Evolutionary conservation across 2,329 filamentous ascomycete species (phyloP).

Genomic region (Aspergillus nomiae): DNA sequence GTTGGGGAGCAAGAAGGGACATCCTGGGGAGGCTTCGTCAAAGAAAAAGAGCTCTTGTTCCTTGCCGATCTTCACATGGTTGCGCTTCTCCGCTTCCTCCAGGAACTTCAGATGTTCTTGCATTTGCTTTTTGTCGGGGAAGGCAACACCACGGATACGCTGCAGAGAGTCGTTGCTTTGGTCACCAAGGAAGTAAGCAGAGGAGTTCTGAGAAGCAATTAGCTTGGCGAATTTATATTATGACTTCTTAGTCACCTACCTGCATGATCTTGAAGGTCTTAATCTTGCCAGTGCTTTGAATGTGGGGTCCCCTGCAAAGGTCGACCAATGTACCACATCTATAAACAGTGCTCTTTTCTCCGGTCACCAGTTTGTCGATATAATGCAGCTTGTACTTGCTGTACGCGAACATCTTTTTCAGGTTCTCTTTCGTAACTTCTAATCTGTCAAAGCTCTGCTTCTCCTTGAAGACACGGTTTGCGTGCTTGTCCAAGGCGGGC

Average conservation of each 20-base stretch:
- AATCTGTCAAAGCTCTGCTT: constrained; percentile 94
- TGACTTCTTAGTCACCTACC: constrained; percentile 37
- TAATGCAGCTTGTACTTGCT: constrained; percentile 99
- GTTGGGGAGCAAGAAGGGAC: constrained; percentile 88
- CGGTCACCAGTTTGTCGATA: constrained; percentile 91
- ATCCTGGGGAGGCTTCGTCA: constrained; percentile 88
- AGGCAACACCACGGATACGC: constrained; percentile 94
- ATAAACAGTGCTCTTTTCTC: constrained; percentile 91
- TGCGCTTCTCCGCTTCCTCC: constrained; percentile 96
- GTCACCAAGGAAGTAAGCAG: constrained; percentile 92
- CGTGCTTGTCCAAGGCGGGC: constrained; percentile 79
- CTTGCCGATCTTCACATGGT: constrained; percentile 89
- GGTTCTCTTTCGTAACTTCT: constrained; percentile 83
- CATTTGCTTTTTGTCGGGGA: constrained; percentile 94
- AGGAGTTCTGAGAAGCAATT: constrained; percentile 59
- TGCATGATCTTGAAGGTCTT: constrained; percentile 95
- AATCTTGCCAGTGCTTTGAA: constrained; percentile 88
- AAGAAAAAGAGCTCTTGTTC: constrained; percentile 99
- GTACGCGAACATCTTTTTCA: constrained; percentile 95
- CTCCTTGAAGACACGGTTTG: constrained; percentile 86
- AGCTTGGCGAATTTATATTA: neutral
- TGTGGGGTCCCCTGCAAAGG: constrained; percentile 91
- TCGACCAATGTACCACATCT: constrained; percentile 92
- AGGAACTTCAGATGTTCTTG: constrained; percentile 92
- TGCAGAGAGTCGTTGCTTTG: constrained; percentile 93